phyloP scores from a whole-genome alignment of 768 basidiomycete genomes.

The Paxillus involutus region DNA sequence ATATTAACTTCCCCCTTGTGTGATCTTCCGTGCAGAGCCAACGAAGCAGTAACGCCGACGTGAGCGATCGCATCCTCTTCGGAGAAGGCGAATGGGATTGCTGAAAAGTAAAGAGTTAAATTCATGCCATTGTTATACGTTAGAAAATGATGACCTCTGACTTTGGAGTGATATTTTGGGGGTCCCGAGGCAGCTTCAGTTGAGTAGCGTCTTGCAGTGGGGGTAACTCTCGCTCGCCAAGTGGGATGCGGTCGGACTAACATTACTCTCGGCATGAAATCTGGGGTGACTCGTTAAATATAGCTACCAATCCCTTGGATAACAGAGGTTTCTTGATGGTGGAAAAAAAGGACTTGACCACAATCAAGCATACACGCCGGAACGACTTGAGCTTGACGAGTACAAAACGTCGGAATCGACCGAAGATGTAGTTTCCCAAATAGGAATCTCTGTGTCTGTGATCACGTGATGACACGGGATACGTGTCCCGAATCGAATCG shows the following conservation, averaged over 20 bases:
- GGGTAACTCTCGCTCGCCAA: too few species aligned
- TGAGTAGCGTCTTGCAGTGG: too few species aligned
- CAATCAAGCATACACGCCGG: too few species aligned
- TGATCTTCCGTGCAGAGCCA: conserved; percentile 19
- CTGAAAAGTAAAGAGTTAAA: conserved; percentile 30
- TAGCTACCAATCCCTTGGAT: too few species aligned
- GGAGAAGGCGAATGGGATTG: conserved; percentile 51
- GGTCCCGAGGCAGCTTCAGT: neutral
- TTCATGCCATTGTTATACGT: neutral
- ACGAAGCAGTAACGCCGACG: conserved; percentile 35
- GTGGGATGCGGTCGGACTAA: too few species aligned
- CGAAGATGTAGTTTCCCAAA: neutral
- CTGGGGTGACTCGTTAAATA: too few species aligned
- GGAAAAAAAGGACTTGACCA: too few species aligned
- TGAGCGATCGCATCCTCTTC: conserved; percentile 43
- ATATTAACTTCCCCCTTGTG: conserved; percentile 9
- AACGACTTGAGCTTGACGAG: too few species aligned
- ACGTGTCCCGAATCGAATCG: conserved; percentile 21
- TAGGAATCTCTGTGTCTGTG: neutral
- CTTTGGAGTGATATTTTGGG: conserved; percentile 34
- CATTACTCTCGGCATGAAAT: too few species aligned
- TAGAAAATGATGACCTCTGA: conserved; percentile 34
- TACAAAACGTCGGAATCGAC: too few species aligned
- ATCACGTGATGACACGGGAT: conserved; percentile 29
- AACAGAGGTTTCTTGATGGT: too few species aligned